Evolutionary conservation across 805 yeast genomes (phyloP), one percentile per base, ranked within the genome.

Genomic region (Candida dendrica): DNA sequence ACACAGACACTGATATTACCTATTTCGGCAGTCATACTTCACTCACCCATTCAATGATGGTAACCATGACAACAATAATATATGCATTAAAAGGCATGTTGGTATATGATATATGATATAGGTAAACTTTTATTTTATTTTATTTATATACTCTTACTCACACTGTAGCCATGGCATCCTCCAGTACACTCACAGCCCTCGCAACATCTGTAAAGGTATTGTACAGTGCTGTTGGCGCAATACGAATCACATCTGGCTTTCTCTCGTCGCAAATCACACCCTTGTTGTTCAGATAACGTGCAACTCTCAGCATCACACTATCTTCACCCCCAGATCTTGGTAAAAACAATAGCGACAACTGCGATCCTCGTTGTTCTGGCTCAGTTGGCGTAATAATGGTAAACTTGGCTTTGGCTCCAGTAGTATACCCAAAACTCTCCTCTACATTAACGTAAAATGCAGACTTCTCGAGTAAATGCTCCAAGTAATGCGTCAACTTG

Each of bases 201-300:
- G 54, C 65, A 13, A 84, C 78, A 46, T 90, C 95, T 35, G 57
- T 63, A 50, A 84, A 84, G 1, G 84, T 77, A 54, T 88, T 90
- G 65, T 90, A 90, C 37, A 88, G 67, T 0, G 96, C 93, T 3
- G 75, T 69, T 7, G 98, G 96, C 0, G 95, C 91, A n/a, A 90
- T 56, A 44, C 97, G 68, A 33, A 91, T 78, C n/a, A 89, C 97
- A 56, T 80, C 79, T 1, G 97, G 97, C 56, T 87, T 72, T 57
- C 98, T 72, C 56, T 90, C 96, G 59, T 90, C 98, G 43, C 87
- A 84, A 19, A 90, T 75, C 2, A 87, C 77, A 3, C 88, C 96
- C 5, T 60, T 49, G 10, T 67, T 54, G 29, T 65, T 66, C 47
- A 90, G 56, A 45, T 67, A 65, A 2, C 55, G 50, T 44, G 74